These are phyloP conservation scores for Chrysanthemum seticuspe DNA, from an alignment of 129 eudicot genomes.

Conservation along the genomic window DNA sequence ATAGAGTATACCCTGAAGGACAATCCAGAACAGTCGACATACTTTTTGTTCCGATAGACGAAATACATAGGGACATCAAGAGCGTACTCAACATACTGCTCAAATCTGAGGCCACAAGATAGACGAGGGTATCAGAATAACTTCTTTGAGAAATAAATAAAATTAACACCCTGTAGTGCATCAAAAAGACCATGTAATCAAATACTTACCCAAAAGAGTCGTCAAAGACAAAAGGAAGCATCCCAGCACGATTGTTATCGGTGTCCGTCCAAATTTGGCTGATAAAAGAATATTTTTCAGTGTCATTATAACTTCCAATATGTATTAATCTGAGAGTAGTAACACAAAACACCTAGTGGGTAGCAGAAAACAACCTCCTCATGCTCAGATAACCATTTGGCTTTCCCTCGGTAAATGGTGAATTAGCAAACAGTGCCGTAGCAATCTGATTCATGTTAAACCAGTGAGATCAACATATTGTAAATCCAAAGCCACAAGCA, in stretches of 20 bases:
- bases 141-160: not conserved
- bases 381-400: conserved; percentile 96
- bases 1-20: conserved; percentile 77
- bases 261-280: conserved; percentile 99
- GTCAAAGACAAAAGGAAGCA: conserved; percentile 97
- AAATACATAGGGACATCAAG: conserved; percentile 98
- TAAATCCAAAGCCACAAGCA: conserved; percentile 1
- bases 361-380: conserved; percentile 64
- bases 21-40: conserved; percentile 82
- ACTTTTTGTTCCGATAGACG: conserved; percentile 80
- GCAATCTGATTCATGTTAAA: conserved; percentile 69
- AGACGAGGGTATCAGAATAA: conserved; percentile 5
- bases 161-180: too few relatives aligned
- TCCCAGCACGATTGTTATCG: conserved; percentile 89
- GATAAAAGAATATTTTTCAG: conserved; percentile 13
- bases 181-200: not conserved
- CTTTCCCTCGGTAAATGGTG: conserved; percentile 96
- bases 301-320: conserved; percentile 11
- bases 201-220: conserved; percentile 82
- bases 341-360: not conserved
- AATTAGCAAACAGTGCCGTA: conserved; percentile 92
- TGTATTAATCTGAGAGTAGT: not conserved
- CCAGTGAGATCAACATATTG: conserved; percentile 27
- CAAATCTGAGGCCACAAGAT: conserved; percentile 62
- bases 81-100: conserved; percentile 97